phyloP scores from a whole-genome alignment of 2,329 filamentous ascomycete species.

The Beauveria sp. region DNA sequence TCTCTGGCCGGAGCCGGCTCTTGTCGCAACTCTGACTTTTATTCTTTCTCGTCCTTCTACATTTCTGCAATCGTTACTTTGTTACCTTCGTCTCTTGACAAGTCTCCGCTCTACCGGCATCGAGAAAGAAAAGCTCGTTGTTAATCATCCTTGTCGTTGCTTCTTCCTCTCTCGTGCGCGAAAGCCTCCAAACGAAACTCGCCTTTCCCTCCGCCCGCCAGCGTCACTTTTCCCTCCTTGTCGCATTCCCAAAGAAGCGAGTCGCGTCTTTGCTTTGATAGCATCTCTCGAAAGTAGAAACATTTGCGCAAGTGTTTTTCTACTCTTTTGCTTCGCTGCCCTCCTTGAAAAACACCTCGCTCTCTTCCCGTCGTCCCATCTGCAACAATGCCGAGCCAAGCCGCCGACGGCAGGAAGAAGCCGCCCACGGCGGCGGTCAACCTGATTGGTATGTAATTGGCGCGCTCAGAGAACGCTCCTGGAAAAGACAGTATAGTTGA shows the following conservation, averaged over 20 bases:
- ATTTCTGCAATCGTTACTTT: background rate
- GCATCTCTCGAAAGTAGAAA: background rate
- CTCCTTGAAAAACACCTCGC: background rate
- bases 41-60: background rate
- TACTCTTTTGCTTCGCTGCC: background rate
- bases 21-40: conserved; percentile 4
- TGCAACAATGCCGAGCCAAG: conserved; percentile 26
- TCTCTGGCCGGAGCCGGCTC: background rate
- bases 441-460: conserved; percentile 62
- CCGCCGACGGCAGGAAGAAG: conserved; percentile 48
- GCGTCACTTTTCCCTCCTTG: background rate
- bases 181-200: background rate
- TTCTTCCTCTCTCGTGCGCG: background rate
- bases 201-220: conserved; percentile 4
- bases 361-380: background rate
- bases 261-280: background rate
- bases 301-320: background rate
- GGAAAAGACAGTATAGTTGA: conserved; percentile 7
- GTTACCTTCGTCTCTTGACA: background rate
- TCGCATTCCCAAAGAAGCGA: conserved; percentile 1
- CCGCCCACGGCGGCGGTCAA: conserved; percentile 83
- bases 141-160: background rate
- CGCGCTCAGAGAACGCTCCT: background rate
- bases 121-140: background rate
- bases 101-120: conserved; percentile 3